Evolutionary conservation across 805 yeast species (phyloP).

Genomic region (Starmerella kuoi): DNA sequence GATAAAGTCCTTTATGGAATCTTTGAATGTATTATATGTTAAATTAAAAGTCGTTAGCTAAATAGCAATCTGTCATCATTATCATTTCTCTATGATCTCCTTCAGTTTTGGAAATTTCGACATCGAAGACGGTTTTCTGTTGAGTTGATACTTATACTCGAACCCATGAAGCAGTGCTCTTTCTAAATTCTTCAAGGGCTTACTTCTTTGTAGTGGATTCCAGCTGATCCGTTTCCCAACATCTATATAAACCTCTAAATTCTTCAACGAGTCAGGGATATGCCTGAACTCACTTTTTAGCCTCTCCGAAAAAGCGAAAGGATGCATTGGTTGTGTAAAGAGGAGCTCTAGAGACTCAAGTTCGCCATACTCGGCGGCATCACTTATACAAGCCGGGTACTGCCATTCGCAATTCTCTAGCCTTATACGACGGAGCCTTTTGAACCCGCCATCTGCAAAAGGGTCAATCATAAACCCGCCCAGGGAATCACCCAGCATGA

Average conservation of each 20-base stretch:
- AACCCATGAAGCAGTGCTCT: conserved; percentile 13
- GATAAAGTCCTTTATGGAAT: conserved; percentile 94
- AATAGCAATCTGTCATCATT: not conserved
- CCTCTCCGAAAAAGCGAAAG: conserved; percentile 15
- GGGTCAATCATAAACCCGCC: conserved; percentile 12
- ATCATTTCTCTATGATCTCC: not conserved
- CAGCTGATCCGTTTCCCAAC: conserved; percentile 11
- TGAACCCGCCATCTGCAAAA: not conserved
- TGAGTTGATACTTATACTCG: conserved; percentile 3
- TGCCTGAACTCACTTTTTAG: conserved; percentile 6
- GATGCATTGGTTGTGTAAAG: conserved; percentile 7
- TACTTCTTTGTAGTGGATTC: conserved; percentile 13
- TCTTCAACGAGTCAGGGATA: conserved; percentile 7
- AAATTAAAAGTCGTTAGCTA: not conserved
- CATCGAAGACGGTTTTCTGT: not conserved
- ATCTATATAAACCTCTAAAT: conserved; percentile 1
- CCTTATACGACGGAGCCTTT: not conserved
- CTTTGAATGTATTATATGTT: conserved; percentile 33
- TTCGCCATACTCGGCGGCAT: conserved; percentile 6
- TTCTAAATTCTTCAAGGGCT: conserved; percentile 6
- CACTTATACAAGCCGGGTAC: conserved; percentile 8
- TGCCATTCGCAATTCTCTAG: conserved; percentile 16
- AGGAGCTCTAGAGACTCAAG: conserved; percentile 5
- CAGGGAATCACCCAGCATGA: conserved; percentile 6
- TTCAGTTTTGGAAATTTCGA: conserved; percentile 5